Base-by-base conservation (phyloP, 192 early-diverging fungal genomes). In the Gonapodya sp. region DNA sequence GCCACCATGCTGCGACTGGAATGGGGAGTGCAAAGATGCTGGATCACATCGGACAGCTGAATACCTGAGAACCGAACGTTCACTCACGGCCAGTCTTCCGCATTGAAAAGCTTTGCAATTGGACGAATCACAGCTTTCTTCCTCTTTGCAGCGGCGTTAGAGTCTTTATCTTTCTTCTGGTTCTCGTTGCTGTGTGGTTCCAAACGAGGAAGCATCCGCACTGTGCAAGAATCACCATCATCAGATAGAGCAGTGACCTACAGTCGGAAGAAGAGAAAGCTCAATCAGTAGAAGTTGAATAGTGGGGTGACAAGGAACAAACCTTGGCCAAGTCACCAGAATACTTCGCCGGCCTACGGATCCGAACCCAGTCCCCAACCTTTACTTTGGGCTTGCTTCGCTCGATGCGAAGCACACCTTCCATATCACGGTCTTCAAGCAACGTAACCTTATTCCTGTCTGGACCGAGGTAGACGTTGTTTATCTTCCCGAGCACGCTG, bases 321-420 rank as follows among this genome's bases (percentile, higher is more conserved):
- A 96, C 94, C 86, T 96, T 95, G 33, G 92, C 96, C 82, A 99
- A 85, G 86, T 99, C 98, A 46, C 94, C 95, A 1, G 91, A 91
- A 82, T 97, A 98, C 82, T 93, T 98, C 64, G 96, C 98, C 8
- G 46, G 46, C 81, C 93, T 92, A 82, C 93, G 94, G 64, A 97
- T 90, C 36, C 96, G 90, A 34, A 95, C 94, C 96, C 96, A 99
- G 1, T 89, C 84, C 18, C 93, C 93, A 14, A 85, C 82, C 46
- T 91, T 87, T 34, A 96, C 86, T 78, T 91, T 92, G 64, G 88
- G 80, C 73, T 89, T 85, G 73, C 89, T 90, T 79, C 88, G 84
- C 83, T 92, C 91, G 81, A 97, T 91, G 36, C 87, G 91, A 37
- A 99, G 89, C 36, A 93, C 93, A 77, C 96, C 94, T 0, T 93